Conservation (phyloP, 176 grass and related monocot genomes). For the Lolium multiflorum region DNA sequence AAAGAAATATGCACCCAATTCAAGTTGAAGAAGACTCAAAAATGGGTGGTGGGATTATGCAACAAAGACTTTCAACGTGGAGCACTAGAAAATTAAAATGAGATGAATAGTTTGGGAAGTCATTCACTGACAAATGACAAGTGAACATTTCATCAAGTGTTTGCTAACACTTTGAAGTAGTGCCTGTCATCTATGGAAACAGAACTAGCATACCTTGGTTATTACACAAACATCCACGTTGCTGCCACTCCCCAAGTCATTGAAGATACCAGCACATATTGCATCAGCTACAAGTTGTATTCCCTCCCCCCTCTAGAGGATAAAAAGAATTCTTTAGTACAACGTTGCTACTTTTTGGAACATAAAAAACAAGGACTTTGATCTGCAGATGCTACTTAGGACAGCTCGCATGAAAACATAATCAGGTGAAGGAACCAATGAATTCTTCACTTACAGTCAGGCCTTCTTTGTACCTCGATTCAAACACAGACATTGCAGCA, state of each 20-base stretch:
- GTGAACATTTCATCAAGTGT: neutral
- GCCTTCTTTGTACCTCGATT: conserved; percentile 89
- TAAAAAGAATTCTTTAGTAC: conserved; percentile 10
- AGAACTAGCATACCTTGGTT: conserved; percentile 73
- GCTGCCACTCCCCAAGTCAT: conserved; percentile 97
- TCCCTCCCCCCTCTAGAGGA: conserved; percentile 82
- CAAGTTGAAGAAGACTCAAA: neutral
- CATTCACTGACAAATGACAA: neutral
- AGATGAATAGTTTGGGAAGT: neutral
- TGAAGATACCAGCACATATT: conserved; percentile 88
- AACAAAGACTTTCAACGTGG: conserved; percentile 4
- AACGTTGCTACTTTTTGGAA: neutral
- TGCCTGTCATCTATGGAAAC: conserved; percentile 9
- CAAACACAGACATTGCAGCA: conserved; percentile 93
- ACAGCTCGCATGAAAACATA: neutral
- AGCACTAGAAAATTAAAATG: neutral
- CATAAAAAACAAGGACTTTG: conserved; percentile 4
- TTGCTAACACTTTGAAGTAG: conserved; percentile 20
- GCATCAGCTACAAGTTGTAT: conserved; percentile 77
- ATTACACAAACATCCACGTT: conserved; percentile 96
- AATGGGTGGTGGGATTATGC: neutral
- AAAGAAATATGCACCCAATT: neutral
- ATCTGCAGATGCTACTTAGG: conserved; percentile 6
- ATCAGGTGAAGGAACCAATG: neutral
- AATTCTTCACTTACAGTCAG: conserved; percentile 70